Evolutionary conservation across 306 rosid species (phyloP).

Genomic region (Castanea mollissima): DNA sequence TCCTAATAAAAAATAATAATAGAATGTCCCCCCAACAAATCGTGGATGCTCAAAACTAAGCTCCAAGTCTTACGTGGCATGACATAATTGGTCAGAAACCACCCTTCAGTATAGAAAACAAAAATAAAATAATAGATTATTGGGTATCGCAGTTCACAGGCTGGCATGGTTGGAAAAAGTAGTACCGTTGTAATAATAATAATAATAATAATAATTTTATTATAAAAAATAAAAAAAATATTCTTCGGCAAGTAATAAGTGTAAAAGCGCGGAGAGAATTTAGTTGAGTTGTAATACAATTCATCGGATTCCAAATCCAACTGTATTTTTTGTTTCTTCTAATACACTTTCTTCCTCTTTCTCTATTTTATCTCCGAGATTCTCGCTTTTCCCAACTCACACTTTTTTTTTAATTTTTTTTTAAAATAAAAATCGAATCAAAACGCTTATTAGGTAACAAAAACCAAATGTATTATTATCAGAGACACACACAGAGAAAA

Average conservation of each 20-base stretch:
- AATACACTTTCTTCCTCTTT: too few relatives aligned
- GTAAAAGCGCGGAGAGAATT: not conserved
- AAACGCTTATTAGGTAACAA: too few relatives aligned
- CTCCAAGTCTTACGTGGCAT: too few relatives aligned
- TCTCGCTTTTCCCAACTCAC: constrained; percentile 4
- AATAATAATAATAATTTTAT: not conserved
- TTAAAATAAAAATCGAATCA: too few relatives aligned
- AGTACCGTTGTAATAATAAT: not conserved
- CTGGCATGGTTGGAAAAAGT: constrained; percentile 3
- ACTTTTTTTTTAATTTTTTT: not conserved
- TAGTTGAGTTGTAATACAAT: constrained; percentile 37
- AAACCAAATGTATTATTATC: too few relatives aligned
- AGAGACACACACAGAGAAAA: too few relatives aligned
- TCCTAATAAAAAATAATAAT: too few relatives aligned
- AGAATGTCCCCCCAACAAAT: too few relatives aligned
- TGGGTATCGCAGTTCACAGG: constrained; percentile 30
- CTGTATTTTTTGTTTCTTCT: constrained; percentile 40
- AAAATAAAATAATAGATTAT: constrained; percentile 22
- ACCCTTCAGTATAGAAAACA: too few relatives aligned
- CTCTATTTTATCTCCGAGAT: constrained; percentile 8
- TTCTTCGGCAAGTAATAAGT: too few relatives aligned
- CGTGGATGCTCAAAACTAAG: too few relatives aligned
- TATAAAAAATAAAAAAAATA: not conserved
- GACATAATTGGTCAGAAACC: too few relatives aligned
- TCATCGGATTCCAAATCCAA: constrained; percentile 61